Evolutionary conservation across 1,284 basidiomycete species (phyloP).

Genomic region (Porodaedalea pini): DNA sequence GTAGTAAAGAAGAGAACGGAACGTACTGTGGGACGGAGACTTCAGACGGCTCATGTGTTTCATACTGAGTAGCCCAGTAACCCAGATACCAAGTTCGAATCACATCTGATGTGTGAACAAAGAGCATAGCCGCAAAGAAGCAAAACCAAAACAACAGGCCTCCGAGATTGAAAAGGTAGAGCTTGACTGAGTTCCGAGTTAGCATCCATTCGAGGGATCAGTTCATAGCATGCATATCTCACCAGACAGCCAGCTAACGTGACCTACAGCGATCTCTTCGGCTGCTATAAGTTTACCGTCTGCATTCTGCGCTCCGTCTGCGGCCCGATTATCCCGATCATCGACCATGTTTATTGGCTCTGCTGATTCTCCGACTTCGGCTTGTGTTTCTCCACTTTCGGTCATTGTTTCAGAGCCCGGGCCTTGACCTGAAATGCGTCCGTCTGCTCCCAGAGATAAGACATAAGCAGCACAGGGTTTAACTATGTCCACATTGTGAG

Average conservation of each 20-base stretch:
- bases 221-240: too few relatives aligned
- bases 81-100: slow-evolving; percentile 57
- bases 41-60: slow-evolving; percentile 27
- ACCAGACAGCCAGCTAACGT: slow-evolving; percentile 29
- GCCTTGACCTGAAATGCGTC: slow-evolving; percentile 24
- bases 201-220: neutral
- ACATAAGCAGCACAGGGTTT: slow-evolving; percentile 39
- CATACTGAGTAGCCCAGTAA: slow-evolving; percentile 57
- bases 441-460: slow-evolving; percentile 33
- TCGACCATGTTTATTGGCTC: neutral
- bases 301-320: slow-evolving; percentile 12
- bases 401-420: slow-evolving; percentile 24
- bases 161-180: slow-evolving; percentile 29
- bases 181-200: slow-evolving; percentile 7
- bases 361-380: slow-evolving; percentile 4
- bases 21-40: neutral
- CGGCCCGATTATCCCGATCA: slow-evolving; percentile 7
- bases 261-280: slow-evolving; percentile 41
- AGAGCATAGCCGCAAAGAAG: slow-evolving; percentile 30
- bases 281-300: slow-evolving; percentile 34
- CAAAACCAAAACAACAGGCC: slow-evolving; percentile 27
- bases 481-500: slow-evolving; percentile 42
- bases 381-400: slow-evolving; percentile 26
- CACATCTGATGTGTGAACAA: slow-evolving; percentile 30
- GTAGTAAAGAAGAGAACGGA: neutral